Evolutionary conservation across 1,284 basidiomycete species (phyloP).

Genomic region (Leccinum angustisporum): DNA sequence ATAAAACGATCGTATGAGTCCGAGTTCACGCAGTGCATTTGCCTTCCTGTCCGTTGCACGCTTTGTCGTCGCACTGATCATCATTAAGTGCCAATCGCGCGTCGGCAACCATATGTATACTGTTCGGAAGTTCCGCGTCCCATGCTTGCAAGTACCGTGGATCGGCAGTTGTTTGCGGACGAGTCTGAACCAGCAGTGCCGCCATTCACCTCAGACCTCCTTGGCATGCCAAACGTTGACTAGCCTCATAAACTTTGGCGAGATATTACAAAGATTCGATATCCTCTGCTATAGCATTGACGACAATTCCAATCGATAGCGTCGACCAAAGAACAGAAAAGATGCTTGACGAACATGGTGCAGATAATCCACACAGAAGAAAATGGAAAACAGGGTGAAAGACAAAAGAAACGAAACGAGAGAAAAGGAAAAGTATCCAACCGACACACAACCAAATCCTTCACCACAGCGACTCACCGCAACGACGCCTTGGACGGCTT

Average conservation of each 20-base stretch:
- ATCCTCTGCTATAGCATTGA: not conserved
- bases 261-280: not conserved
- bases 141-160: too few relatives aligned
- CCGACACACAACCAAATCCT: not conserved
- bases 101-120: too few relatives aligned
- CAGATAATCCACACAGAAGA: not conserved
- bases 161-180: too few relatives aligned
- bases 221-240: too few relatives aligned
- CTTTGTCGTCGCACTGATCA: too few relatives aligned
- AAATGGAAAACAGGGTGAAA: not conserved
- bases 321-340: not conserved
- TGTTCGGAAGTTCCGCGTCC: too few relatives aligned
- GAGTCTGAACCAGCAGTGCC: too few relatives aligned
- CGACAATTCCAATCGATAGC: not conserved
- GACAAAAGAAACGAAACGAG: not conserved
- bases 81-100: too few relatives aligned
- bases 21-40: too few relatives aligned
- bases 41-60: too few relatives aligned
- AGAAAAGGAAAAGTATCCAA: not conserved
- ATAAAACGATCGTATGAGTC: too few relatives aligned
- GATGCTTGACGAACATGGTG: not conserved
- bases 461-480: conserved; percentile 2
- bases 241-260: not conserved
- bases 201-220: not conserved
- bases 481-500: conserved; percentile 24